Evolutionary conservation across 2,329 filamentous ascomycete species (phyloP), one percentile per base, ranked within the genome.

Genomic region (Ophiocordyceps camponoti-floridani): DNA sequence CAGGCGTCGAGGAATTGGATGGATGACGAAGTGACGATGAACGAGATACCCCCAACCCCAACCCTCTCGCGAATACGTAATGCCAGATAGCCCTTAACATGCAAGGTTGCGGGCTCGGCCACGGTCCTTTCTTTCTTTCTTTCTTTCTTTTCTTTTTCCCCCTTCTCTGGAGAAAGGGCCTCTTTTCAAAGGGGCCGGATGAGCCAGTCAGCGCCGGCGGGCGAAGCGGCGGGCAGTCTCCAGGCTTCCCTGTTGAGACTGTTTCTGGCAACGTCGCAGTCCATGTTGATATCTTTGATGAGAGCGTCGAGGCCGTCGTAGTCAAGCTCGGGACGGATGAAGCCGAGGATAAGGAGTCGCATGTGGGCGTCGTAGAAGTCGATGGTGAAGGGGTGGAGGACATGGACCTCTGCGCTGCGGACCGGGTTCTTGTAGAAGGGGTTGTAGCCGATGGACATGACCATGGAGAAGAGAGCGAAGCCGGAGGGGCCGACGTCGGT

Each of bases 361-460:
- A 96, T 82, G 52, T 77, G 75, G 5, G 73, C 74, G 49, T 75
- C 84, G 64, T 96, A 96, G 60, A 98, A 98, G 58, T 96, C 87
- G 37, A 70, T 66, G 2, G 64, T 61, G 59, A 95, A 94, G 40
- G 69, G 61, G 56, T 85, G 79, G 62, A 98, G 73, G 45, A 98
- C 75, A 65, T 94, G 87, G 46, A 94, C 87, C 70, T 94, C 87
- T 57, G 91, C 87, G 49, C 77, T 85, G 49, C 85, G 79, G 42
- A 84, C 77, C 4, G 73, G 79, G 70, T 98, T 96, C 60, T 88
- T 87, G 73, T 94, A 98, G 65, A 88, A 96, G 0, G 91, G 91
- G 63, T 96, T 98, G 73, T 88, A 96, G 41, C 91, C 91, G 52
- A 95, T 89, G 48, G 79, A 85, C 80, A 95, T 84, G 51, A 94